Conservation (phyloP, 2,329 filamentous ascomycete genomes). For the Fusarium sp. region DNA sequence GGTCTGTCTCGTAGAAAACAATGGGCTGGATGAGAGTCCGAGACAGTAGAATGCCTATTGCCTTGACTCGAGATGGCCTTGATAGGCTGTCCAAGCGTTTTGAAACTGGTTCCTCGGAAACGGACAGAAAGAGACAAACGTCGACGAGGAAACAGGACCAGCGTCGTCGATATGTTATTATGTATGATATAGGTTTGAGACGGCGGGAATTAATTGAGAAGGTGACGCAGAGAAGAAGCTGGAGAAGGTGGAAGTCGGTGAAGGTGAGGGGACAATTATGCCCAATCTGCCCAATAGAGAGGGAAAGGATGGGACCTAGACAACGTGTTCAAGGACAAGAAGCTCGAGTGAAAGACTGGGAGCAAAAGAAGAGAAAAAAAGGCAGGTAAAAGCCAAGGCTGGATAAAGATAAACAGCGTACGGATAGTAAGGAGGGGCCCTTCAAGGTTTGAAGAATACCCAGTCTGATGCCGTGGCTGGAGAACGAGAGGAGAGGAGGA, state of each 20-base stretch:
- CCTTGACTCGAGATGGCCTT: conserved; percentile 5
- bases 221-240: conserved; percentile 13
- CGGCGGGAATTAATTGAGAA: conserved; percentile 9
- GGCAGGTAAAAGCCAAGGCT: conserved; percentile 1
- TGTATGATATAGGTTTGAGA: conserved; percentile 11
- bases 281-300: conserved; percentile 30
- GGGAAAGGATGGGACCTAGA: conserved; percentile 26
- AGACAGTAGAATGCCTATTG: conserved; percentile 36
- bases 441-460: neutral
- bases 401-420: neutral
- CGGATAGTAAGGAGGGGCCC: neutral
- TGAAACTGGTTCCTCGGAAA: conserved; percentile 34
- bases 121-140: conserved; percentile 19
- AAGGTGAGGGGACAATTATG: conserved; percentile 23
- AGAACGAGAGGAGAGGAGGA: neutral
- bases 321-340: conserved; percentile 16
- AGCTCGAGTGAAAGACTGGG: conserved; percentile 8
- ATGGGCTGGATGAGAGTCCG: too few relatives aligned
- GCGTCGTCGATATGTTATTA: conserved; percentile 10
- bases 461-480: neutral
- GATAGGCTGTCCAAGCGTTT: conserved; percentile 29
- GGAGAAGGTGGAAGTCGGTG: conserved; percentile 26
- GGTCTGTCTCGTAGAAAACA: conserved; percentile 21
- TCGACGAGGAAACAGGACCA: conserved; percentile 27
- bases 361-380: conserved; percentile 3